Conservation (phyloP, 768 basidiomycete species). For the Leccinellum luteum region DNA sequence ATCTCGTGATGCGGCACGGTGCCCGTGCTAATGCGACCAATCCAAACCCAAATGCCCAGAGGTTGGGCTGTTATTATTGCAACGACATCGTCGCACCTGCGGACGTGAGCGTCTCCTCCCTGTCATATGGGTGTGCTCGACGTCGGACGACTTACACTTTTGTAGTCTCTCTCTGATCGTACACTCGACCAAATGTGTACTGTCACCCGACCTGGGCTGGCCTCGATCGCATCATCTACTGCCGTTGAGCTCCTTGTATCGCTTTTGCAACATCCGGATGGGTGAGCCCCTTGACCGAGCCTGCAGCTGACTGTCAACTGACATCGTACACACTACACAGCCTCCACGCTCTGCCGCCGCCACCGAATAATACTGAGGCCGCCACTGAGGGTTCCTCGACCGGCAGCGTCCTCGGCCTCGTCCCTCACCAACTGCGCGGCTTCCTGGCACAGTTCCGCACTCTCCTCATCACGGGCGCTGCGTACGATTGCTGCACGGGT, state of each 20-base stretch:
- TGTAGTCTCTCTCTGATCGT: conserved; percentile 72
- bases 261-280: conserved; percentile 83
- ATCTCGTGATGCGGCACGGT: conserved; percentile 96
- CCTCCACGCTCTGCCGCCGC: conserved; percentile 69
- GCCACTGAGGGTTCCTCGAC: conserved; percentile 14
- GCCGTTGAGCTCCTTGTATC: conserved; percentile 92
- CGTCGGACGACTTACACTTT: not conserved
- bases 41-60: conserved; percentile 23
- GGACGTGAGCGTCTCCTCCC: conserved; percentile 56
- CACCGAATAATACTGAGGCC: conserved; percentile 29
- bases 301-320: not conserved
- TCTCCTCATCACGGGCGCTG: conserved; percentile 79
- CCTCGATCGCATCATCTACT: conserved; percentile 86
- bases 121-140: not conserved
- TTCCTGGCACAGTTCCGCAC: conserved; percentile 86
- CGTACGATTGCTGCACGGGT: conserved; percentile 86
- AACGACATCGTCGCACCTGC: conserved; percentile 97
- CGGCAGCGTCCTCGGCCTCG: conserved; percentile 71
- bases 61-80: conserved; percentile 95
- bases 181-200: conserved; percentile 99
- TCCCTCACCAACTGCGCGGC: conserved; percentile 94
- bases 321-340: conserved; percentile 26
- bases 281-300: conserved; percentile 44
- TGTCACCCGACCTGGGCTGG: conserved; percentile 92
- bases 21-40: conserved; percentile 41